Evolutionary conservation across 164 flowering plant species (phyloP), one percentile per base, ranked within the genome.

Genomic region (Cinnamomum chago): DNA sequence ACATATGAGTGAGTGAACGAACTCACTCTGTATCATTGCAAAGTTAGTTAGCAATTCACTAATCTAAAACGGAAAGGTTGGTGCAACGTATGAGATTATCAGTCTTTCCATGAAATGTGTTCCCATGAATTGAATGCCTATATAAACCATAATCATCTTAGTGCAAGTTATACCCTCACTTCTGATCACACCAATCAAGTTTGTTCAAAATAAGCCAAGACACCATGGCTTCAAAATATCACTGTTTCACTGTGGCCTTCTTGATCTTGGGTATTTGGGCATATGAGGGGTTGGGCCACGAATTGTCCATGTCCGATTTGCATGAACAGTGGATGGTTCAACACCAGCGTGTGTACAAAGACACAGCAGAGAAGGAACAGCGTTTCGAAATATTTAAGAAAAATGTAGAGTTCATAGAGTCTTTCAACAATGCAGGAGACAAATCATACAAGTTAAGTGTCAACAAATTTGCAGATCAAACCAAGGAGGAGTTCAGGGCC

Each of bases 401-500:
- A 5, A 65, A 65, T 65, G 67, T 25, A 0, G 67, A 65, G 5
- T 25, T 23, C 17, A 65, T 65, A 23, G 30, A 25, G 10, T 7
- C 30, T 25, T 65, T 25, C 15, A 65, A 65, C 35, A 65, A 23
- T 23, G 20, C 5, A 7, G 67, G 67, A 14, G 67, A 25, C 17
- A 15, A 35, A 66, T 35, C 76, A 1, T 80, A 78, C 70, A 76
- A 72, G 71, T 80, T 85, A 4, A 47, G 77, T 33, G 72, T 79
- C 0, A 80, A 83, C 68, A 50, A 67, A 35, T 85, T 78, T 71
- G 79, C 82, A 18, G 85, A 83, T 27, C 71, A 60, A 5, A 83
- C 83, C 12, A 75, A 74, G 35, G 85, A 83, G 14, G 84, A 81
- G 28, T 83, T 85, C 51, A 25, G 30, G 6, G 71, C 81, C 3